A percentile compares a stretch with the other conserved stretches of the same genome.
Conservation (phyloP, 192 early-diverging fungal species). For the Entophlyctis helioformis region DNA sequence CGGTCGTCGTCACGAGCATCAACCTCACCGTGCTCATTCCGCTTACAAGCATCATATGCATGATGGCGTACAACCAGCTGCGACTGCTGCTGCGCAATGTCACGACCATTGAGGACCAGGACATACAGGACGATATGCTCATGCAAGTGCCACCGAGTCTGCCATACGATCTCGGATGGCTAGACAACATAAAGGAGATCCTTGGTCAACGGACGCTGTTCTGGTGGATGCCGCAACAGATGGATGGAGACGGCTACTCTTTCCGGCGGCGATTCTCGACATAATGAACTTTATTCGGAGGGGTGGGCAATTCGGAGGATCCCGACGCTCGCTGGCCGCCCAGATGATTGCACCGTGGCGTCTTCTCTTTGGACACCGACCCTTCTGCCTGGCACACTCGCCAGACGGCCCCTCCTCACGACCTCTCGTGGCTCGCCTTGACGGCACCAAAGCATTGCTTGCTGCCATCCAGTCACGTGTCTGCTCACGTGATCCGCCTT, state of each 20-base stretch:
- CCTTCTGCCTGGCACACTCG: no score
- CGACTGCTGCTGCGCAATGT: neutral
- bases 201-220: conserved; percentile 1
- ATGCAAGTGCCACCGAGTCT: neutral
- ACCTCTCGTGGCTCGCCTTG: no score
- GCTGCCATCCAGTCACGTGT: no score
- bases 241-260: neutral
- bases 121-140: neutral
- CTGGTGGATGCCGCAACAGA: conserved; percentile 4
- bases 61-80: conserved; percentile 4
- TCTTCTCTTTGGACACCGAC: no score
- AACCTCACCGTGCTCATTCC: conserved; percentile 3
- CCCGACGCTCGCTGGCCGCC: no score
- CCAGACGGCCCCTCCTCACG: no score
- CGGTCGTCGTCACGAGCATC: no score
- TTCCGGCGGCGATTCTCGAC: neutral
- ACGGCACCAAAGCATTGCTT: no score
- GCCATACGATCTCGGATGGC: conserved; percentile 1
- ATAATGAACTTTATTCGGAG: no score
- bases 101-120: conserved; percentile 4
- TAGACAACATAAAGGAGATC: conserved; percentile 1
- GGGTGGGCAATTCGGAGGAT: no score
- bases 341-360: no score
- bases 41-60: neutral
- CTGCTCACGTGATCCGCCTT: no score